These are phyloP conservation scores for Backusella macrospora DNA, from an alignment of 192 early-diverging fungal species.

Conservation along the genomic window DNA sequence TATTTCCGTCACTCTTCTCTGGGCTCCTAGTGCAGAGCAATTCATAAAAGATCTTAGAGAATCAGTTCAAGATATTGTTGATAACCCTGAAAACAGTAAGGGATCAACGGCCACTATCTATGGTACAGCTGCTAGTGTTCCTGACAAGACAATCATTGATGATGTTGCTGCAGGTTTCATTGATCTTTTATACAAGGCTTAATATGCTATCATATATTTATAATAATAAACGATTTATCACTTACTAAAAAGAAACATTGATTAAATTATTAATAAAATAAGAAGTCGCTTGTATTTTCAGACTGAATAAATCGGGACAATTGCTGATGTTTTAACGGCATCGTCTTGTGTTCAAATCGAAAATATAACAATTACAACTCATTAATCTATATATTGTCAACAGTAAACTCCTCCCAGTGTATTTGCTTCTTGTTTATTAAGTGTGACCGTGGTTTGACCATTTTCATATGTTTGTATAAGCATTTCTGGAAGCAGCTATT, in stretches of 20 bases:
- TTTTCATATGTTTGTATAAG: background rate
- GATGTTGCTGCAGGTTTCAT: conserved; percentile 89
- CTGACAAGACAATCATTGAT: conserved; percentile 81
- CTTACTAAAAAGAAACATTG: no score
- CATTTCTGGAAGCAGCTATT: background rate
- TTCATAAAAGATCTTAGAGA: conserved; percentile 82
- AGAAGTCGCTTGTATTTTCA: background rate
- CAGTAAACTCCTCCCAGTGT: no score
- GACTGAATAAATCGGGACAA: background rate
- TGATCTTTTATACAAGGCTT: conserved; percentile 78
- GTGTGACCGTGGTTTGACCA: background rate
- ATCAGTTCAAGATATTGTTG: conserved; percentile 66
- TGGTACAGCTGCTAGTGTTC: conserved; percentile 88
- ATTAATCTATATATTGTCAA: no score
- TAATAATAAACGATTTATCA: background rate
- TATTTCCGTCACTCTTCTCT: conserved; percentile 86
- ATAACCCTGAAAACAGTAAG: conserved; percentile 66
- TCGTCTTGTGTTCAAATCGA: no score
- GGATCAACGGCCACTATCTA: conserved; percentile 89
- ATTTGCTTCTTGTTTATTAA: background rate
- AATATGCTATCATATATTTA: conserved; percentile 14
- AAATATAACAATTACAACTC: no score
- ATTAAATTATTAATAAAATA: background rate
- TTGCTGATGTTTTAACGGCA: background rate
- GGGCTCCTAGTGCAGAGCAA: conserved; percentile 66